A percentile compares a stretch with the other conserved stretches of the same genome.
Conservation (phyloP, 306 rosid species). For the Biancaea sappan region DNA sequence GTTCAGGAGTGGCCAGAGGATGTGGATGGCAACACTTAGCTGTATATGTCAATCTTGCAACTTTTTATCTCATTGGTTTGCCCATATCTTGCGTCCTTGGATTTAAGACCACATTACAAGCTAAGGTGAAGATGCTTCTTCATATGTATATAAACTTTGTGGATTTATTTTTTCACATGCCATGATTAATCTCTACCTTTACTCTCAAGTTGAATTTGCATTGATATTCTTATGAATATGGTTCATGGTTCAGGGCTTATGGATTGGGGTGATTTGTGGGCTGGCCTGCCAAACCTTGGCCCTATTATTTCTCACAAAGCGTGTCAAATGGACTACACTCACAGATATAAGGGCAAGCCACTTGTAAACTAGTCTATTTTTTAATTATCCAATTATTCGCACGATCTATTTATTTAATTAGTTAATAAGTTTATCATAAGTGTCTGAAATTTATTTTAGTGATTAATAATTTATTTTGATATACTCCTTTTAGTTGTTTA, state of each 20-base stretch:
- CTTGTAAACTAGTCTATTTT: no score
- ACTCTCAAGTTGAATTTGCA: no score
- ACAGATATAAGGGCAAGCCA: conserved; percentile 17
- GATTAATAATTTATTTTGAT: no score
- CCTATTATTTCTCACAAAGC: conserved; percentile 44
- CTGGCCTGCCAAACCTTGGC: conserved; percentile 56
- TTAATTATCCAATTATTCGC: no score
- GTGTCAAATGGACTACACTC: conserved; percentile 53
- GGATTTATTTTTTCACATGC: no score
- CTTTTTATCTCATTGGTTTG: conserved; percentile 71
- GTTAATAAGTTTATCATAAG: no score
- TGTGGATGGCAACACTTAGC: conserved; percentile 82
- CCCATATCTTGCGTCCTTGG: conserved; percentile 63
- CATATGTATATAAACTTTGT: no score
- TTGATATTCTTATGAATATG: conserved; percentile 3
- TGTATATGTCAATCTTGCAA: conserved; percentile 59
- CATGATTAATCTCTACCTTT: no score
- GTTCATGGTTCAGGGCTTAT: conserved; percentile 62
- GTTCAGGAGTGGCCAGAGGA: conserved; percentile 84
- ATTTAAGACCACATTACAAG: conserved; percentile 55
- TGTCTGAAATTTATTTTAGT: no score
- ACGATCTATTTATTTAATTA: no score
- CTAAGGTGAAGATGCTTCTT: conserved; percentile 50
- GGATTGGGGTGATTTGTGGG: conserved; percentile 80
- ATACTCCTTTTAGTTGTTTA: no score